Evolutionary conservation across 1,284 basidiomycete species (phyloP), one percentile per base, ranked within the genome.

Genomic region (Cutaneotrichosporon cutaneum): DNA sequence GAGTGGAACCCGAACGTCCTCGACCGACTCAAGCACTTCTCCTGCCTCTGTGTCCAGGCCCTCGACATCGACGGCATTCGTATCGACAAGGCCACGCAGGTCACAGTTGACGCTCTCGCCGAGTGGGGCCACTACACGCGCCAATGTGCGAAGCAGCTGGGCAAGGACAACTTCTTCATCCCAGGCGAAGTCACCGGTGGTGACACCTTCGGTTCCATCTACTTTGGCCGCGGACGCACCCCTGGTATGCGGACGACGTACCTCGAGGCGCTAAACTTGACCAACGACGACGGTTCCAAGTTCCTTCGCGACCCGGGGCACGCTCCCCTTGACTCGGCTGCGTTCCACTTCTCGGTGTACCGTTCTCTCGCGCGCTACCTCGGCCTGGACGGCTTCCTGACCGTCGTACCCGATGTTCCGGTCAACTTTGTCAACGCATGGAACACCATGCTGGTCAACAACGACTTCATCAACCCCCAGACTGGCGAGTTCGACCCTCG

Each of bases 181-280:
- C 83, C 90, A 0, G 92, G 92, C 51, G 92, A 95, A 82, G 89
- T 95, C 62, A 94, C 92, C n/a, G 92, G 92, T 82, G 92, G 92
- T 68, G 88, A 95, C 79, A 88, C 87, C 0, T 94, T 94, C 73
- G 92, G 90, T 24, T 82, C 91, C 2, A 81, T 94, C 14, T 95
- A 94, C 77, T 81, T 89, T 65, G 92, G 92, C 54, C 90, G 92
- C 69, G 92, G 92, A 48, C 87, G 92, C 54, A 92, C 88, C 6
- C 87, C 87, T 2, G 85, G 88, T 74, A 67, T 67, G 56, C 81
- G 71, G 42, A 78, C 85, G 0, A 84, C 85, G 14, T 88, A 89
- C 75, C 74, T 84, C n/a, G 80, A 81, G 10, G 89, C 90, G 0
- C 86, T 86, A 22, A 72, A 71, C 60, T 57, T 81, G 39, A 89